A percentile compares a stretch with the other conserved stretches of the same genome.
These are phyloP conservation scores for Colletotrichum sp. DNA, from an alignment of 2,329 filamentous ascomycete species.

Conservation along the genomic window DNA sequence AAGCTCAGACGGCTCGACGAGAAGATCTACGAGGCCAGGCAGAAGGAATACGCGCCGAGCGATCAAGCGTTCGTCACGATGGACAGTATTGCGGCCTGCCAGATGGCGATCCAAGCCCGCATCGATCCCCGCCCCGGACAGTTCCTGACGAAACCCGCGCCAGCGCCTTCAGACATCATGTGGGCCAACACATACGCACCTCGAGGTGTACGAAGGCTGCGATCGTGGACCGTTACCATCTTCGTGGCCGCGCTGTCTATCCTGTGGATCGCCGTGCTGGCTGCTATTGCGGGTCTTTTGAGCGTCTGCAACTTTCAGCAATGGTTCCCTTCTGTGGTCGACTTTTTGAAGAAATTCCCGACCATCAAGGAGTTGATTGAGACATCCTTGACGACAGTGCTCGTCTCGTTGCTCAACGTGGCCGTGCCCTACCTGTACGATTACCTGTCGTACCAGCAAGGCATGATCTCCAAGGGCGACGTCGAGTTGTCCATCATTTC, in stretches of 20 bases:
- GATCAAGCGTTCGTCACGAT: conserved; percentile 95
- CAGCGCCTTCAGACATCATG: conserved; percentile 89
- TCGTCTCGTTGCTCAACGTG: conserved; percentile 86
- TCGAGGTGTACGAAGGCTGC: conserved; percentile 73
- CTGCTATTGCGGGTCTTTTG: conserved; percentile 78
- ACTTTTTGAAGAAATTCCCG: conserved; percentile 69
- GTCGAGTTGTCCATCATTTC: conserved; percentile 94
- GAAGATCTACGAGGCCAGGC: conserved; percentile 71
- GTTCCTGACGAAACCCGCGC: conserved; percentile 83
- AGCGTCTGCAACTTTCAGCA: conserved; percentile 81
- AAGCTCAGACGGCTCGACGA: conserved; percentile 81
- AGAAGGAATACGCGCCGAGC: conserved; percentile 77
- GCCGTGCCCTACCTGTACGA: conserved; percentile 94
- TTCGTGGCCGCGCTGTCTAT: conserved; percentile 84
- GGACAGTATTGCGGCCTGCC: conserved; percentile 89
- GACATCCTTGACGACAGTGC: conserved; percentile 84
- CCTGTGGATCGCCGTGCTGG: conserved; percentile 85
- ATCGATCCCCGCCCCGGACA: conserved; percentile 89
- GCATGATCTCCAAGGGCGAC: conserved; percentile 93
- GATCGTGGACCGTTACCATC: conserved; percentile 83
- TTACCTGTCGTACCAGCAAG: conserved; percentile 88
- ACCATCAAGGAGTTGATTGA: conserved; percentile 79
- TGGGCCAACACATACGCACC: conserved; percentile 93
- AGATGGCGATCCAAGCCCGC: conserved; percentile 96
- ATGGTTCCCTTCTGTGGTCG: conserved; percentile 72